These are phyloP conservation scores for Phytophthora citricola DNA, from an alignment of 352 stramenopile genomes.

Conservation along the genomic window DNA sequence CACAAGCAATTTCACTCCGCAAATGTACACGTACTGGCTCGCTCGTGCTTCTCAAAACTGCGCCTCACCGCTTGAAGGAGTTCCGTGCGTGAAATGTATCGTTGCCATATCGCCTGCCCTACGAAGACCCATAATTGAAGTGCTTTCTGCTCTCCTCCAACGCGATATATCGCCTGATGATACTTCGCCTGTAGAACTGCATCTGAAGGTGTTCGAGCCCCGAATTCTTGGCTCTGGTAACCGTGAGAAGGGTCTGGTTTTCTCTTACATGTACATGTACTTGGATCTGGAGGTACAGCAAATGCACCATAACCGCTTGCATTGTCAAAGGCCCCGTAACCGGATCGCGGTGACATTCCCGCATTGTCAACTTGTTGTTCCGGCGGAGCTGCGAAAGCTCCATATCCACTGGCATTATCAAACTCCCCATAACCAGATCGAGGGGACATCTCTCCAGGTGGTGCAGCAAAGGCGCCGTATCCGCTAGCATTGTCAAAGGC, in stretches of 20 bases:
- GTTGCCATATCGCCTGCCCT: constrained; percentile 46
- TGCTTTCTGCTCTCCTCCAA: constrained; percentile 44
- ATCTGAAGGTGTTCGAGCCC: constrained; percentile 9
- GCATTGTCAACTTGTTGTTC: neutral
- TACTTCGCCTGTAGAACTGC: constrained; percentile 41
- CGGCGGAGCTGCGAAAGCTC: constrained; percentile 40
- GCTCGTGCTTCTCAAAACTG: constrained; percentile 68
- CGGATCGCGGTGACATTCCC: constrained; percentile 31
- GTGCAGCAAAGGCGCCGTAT: constrained; percentile 45
- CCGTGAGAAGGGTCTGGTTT: neutral
- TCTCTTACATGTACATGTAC: constrained; percentile 10
- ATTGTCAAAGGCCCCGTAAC: constrained; percentile 45
- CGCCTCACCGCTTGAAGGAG: constrained; percentile 56
- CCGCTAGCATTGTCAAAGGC: constrained; percentile 40
- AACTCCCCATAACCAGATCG: constrained; percentile 41
- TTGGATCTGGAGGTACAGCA: constrained; percentile 11
- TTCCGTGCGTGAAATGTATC: constrained; percentile 53
- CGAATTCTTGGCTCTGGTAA: constrained; percentile 11
- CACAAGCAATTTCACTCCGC: neutral
- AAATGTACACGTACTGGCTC: constrained; percentile 37
- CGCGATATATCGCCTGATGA: constrained; percentile 40
- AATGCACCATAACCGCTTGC: constrained; percentile 27
- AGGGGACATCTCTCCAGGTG: constrained; percentile 19
- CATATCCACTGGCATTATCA: constrained; percentile 40
- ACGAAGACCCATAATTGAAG: constrained; percentile 44